Evolutionary conservation across 2,329 filamentous ascomycete genomes (phyloP), one percentile per base, ranked within the genome.

Genomic region (Fusarium heterosporum): DNA sequence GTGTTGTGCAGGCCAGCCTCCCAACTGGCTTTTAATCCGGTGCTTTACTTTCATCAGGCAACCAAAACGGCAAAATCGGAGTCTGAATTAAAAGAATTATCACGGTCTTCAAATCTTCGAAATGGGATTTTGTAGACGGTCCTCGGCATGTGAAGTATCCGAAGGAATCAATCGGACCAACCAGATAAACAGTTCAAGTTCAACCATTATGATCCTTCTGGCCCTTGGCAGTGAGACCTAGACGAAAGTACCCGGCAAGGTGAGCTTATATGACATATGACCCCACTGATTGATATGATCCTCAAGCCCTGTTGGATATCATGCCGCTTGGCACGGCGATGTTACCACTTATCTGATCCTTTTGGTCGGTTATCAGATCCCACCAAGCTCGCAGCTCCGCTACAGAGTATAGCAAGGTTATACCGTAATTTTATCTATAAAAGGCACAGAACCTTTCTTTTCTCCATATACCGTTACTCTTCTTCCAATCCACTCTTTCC

Each of bases 191-290:
- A 28, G 16, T 16, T 30, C 26, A 45, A 14, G 26, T 28, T 30
- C 19, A 19, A 16, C 42, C 42, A 30, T 22, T 32, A 32, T 16
- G 7, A 19, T 14, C 16, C 4, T 4, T 30, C 25, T 14, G 30
- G 26, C 8, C 2, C 50, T 53, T 46, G 50, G 50, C 39, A 53
- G 39, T 36, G n/a, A 46, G 13, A 53, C 5, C 30, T 53, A 53
- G 3, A 13, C 11, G 19, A 4, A 26, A 7, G 42, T 17, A 2
- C 22, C 19, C 40, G 30, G 34, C 1, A 3, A 46, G 45, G 16
- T 42, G 30, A 36, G 29, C 16, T 36, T 52, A 45, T 7, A 9
- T 29, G 14, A 36, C 29, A 22, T 6, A 19, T 16, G 0, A 1
- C 4, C 12, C 22, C 22, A 19, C 40, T 11, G 3, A 1, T 36